A percentile compares a stretch with the other conserved stretches of the same genome.
phyloP scores from a whole-genome alignment of 257 asterid species.

The Solanum appendiculatum region DNA sequence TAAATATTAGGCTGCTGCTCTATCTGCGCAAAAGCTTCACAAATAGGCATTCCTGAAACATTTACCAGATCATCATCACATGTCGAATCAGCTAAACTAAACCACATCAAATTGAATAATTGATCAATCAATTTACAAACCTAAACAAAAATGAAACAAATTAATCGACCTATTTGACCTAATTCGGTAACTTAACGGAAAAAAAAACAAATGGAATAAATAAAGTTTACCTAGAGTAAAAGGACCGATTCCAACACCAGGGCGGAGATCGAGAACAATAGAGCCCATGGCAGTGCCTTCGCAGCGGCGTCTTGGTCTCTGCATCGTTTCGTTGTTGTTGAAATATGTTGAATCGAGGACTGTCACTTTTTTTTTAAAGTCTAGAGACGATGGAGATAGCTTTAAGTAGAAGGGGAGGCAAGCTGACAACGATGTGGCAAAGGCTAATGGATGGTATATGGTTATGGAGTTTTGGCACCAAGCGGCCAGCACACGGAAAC shows the following conservation, averaged over 20 bases:
- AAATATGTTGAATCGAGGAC: neutral
- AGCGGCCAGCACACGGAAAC: neutral
- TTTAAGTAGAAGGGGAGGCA: neutral
- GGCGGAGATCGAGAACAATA: slow-evolving; percentile 77
- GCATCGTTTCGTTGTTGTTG: slow-evolving; percentile 21
- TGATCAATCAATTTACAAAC: neutral
- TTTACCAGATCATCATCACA: neutral
- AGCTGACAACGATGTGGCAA: neutral
- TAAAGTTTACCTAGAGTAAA: slow-evolving; percentile 51
- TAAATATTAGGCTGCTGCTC: slow-evolving; percentile 76
- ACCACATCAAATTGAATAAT: neutral
- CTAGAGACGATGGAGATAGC: neutral
- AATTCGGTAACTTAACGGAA: neutral
- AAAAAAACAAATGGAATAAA: too few species aligned
- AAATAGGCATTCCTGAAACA: slow-evolving; percentile 72
- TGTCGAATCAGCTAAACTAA: neutral
- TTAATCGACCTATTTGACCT: neutral
- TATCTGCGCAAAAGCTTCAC: slow-evolving; percentile 81
- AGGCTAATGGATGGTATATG: neutral
- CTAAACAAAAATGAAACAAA: neutral
- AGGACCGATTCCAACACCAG: slow-evolving; percentile 75
- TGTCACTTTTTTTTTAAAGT: neutral
- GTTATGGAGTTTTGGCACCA: neutral
- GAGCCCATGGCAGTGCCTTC: slow-evolving; percentile 87
- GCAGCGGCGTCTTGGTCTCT: slow-evolving; percentile 73